phyloP scores from a whole-genome alignment of 345 rosid species.

The Gossypium turneri region DNA sequence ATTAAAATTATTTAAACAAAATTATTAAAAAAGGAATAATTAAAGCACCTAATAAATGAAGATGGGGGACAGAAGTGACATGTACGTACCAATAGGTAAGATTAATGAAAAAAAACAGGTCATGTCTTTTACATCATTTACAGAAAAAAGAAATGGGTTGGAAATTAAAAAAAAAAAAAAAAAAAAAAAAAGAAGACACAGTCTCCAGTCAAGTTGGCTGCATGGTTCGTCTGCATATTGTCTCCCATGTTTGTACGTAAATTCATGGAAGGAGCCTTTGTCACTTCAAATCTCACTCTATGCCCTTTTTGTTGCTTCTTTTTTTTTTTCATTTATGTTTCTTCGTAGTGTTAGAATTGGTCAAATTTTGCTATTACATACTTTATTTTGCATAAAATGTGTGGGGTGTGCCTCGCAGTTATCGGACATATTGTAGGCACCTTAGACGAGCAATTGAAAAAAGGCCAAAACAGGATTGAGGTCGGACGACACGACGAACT shows the following conservation, averaged over 20 bases:
- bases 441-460: too few relatives aligned
- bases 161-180: not conserved
- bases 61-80: conserved; percentile 20
- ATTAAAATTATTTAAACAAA: too few relatives aligned
- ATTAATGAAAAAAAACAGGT: not conserved
- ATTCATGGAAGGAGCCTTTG: conserved; percentile 28
- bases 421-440: fast-evolving
- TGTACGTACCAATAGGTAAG: not conserved
- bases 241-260: conserved; percentile 16
- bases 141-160: conserved; percentile 19
- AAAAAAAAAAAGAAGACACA: too few relatives aligned
- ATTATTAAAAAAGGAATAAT: not conserved
- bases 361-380: too few relatives aligned
- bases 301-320: too few relatives aligned
- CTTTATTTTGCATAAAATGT: too few relatives aligned
- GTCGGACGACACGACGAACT: fast-evolving
- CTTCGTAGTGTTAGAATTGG: too few relatives aligned
- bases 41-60: not conserved
- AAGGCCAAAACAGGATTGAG: fast-evolving
- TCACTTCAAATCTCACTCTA: not conserved
- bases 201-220: conserved; percentile 12
- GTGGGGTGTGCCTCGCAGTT: fast-evolving
- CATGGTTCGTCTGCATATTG: conserved; percentile 21
- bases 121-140: conserved; percentile 24
- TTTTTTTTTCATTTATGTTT: too few relatives aligned